Percentiles rank a stretch among this genome's conserved stretches.
These are phyloP conservation scores for Nasturtium officinale DNA, from an alignment of 345 rosid species.

Conservation along the genomic window DNA sequence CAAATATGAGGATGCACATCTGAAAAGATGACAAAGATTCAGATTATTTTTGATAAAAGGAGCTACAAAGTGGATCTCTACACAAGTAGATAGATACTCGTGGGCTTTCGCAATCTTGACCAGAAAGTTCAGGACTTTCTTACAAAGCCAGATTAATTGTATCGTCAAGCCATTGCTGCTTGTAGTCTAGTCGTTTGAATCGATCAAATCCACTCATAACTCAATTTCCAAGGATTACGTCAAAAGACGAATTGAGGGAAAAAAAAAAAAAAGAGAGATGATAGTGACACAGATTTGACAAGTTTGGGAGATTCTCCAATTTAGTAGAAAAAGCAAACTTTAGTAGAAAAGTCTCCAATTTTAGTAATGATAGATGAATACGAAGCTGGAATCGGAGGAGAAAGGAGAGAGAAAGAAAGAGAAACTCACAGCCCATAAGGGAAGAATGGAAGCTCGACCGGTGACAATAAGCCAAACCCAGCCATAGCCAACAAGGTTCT, in stretches of 20 bases:
- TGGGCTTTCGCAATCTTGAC: constrained; percentile 4
- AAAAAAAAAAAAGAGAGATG: neutral
- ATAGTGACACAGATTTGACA: neutral
- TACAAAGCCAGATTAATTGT: neutral
- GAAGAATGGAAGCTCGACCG: constrained; percentile 66
- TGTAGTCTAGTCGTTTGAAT: constrained; percentile 2
- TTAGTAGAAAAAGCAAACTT: constrained; percentile 5
- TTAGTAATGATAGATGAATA: no score
- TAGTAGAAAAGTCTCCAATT: constrained; percentile 2
- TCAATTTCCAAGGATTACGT: neutral
- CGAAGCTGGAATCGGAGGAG: no score
- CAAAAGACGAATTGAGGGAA: neutral
- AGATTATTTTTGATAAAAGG: constrained; percentile 17
- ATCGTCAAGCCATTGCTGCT: neutral
- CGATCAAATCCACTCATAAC: neutral
- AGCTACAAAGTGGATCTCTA: neutral
- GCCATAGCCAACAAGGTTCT: constrained; percentile 82
- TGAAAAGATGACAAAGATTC: constrained; percentile 44
- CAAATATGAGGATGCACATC: constrained; percentile 87
- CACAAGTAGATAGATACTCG: neutral
- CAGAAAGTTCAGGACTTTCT: constrained; percentile 23
- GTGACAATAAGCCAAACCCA: constrained; percentile 90
- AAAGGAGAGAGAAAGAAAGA: neutral
- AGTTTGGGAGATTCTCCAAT: neutral
- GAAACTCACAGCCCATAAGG: constrained; percentile 86